Base-by-base conservation (phyloP, 2,329 filamentous ascomycete genomes). In the Penicillium freii region DNA sequence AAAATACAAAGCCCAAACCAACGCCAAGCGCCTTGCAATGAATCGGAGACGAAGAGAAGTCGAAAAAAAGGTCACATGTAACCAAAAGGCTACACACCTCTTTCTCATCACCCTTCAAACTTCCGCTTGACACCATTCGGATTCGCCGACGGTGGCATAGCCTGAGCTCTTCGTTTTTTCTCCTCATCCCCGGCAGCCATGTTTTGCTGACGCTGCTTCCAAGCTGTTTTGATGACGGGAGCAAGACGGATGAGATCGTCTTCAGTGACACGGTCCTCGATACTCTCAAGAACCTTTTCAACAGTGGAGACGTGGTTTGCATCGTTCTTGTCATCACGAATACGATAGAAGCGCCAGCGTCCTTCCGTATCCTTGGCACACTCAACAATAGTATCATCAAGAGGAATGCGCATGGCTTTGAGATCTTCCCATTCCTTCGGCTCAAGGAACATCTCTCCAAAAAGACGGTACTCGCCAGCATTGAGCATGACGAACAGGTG, bases 381-480 rank as follows among this genome's bases (percentile, higher is more conserved):
- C 77, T 99, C 94, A 54, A 97, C 88, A 59, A 99, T 89, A 51
- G 90, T 83, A 61, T 93, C 89, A 69, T 96, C 85, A n/a, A 97
- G 80, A 17, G 90, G 89, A 65, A 92, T 84, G 34, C 83, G 78
- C 51, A 92, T 77, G 2, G 77, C 73, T 75, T 96, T 97, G 63
- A 97, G 78, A 1, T 79, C 80, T 65, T 93, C 89, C 93, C 94
- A 97, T 73, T 97, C 92, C 0, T 83, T 77, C 11, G 87, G 82
- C 1, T 87, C 87, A 45, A 97, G 78, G 70, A 85, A 78, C 66
- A 96, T 83, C 36, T 83, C 80, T 15, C 80, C 84, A 67, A 90
- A 95, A 61, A 77, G 78, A 55, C 85, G 80, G 73, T 94, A 92
- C 43, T 80, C 73, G 48, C 80, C 78, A 57, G 85, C 81, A 54